phyloP scores from a whole-genome alignment of 2,329 filamentous ascomycete species.

The Tolypocladium amazonense region DNA sequence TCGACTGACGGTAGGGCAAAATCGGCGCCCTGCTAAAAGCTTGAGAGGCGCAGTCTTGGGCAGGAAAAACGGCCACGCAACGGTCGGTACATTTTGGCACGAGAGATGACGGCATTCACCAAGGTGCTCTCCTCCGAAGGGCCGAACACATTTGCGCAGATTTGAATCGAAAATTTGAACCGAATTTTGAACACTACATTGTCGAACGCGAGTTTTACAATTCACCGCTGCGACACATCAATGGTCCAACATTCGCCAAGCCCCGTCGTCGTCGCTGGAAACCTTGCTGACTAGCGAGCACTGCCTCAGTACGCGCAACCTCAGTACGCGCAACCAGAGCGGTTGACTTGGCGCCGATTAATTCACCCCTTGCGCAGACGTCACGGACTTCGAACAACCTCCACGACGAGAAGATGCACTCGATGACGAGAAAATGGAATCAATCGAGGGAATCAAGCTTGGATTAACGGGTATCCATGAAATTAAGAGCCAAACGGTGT shows the following conservation, averaged over 20 bases:
- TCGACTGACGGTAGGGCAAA: background rate
- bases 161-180: background rate
- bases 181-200: background rate
- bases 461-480: constrained; percentile 3
- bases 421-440: background rate
- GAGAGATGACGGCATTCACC: background rate
- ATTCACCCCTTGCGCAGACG: background rate
- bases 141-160: background rate
- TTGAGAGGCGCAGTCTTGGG: background rate
- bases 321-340: background rate
- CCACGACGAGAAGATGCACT: background rate
- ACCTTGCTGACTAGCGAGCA: background rate
- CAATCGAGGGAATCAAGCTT: background rate
- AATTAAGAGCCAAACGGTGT: constrained; percentile 1
- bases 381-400: background rate
- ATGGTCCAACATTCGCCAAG: background rate
- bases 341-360: background rate
- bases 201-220: background rate
- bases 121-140: background rate
- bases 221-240: background rate
- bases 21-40: background rate
- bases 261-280: background rate
- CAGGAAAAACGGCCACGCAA: background rate
- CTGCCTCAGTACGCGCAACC: background rate
- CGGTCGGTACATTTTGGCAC: background rate